Evolutionary conservation across 2,329 filamentous ascomycete species (phyloP).

Genomic region (Colletotrichum australisinense): DNA sequence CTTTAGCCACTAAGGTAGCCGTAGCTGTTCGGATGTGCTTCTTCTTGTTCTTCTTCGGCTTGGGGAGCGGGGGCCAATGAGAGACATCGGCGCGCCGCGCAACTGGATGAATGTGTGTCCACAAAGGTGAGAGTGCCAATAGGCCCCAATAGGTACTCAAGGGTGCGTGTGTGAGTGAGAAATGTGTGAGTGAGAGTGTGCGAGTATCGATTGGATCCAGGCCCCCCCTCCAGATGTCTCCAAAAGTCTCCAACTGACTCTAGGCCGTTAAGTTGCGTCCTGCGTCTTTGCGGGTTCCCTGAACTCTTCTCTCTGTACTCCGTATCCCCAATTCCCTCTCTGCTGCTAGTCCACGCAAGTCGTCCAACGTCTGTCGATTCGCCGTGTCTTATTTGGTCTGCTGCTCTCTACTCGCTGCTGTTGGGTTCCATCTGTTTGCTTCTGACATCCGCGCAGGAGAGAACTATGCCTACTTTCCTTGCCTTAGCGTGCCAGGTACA

Average conservation of each 20-base stretch:
- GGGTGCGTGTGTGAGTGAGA: background rate
- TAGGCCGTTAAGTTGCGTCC: conserved; percentile 12
- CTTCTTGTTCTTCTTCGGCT: background rate
- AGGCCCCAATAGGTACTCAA: background rate
- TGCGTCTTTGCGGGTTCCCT: conserved; percentile 3
- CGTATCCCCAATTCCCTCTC: background rate
- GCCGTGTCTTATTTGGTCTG: background rate
- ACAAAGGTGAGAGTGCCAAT: background rate
- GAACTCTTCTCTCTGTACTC: background rate
- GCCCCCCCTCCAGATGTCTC: background rate
- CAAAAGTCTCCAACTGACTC: conserved; percentile 1
- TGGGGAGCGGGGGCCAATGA: background rate
- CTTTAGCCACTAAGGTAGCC: background rate
- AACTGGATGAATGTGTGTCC: background rate
- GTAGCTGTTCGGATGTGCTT: background rate
- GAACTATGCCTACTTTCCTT: background rate
- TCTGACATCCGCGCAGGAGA: background rate
- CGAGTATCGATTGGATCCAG: background rate
- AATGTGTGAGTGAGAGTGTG: background rate
- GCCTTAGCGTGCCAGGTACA: background rate
- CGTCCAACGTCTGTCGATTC: background rate
- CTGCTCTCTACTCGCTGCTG: background rate
- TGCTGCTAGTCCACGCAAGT: background rate
- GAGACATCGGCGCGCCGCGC: background rate
- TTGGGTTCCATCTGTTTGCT: conserved; percentile 1